These are phyloP conservation scores for Dalechampia spathulata DNA, from an alignment of 441 rosid species.

Conservation along the genomic window DNA sequence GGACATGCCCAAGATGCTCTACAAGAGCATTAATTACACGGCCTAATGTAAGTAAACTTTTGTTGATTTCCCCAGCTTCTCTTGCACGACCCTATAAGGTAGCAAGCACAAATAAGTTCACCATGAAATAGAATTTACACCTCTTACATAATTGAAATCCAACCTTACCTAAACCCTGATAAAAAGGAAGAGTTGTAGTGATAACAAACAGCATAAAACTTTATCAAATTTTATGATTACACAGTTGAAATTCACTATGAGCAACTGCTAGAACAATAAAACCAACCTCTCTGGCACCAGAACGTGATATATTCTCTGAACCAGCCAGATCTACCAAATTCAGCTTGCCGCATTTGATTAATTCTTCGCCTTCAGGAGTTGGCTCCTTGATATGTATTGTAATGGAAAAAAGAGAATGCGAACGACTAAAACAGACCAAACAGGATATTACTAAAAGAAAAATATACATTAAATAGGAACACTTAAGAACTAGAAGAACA, in stretches of 20 bases:
- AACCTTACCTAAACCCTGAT: too few species aligned
- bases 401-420: slow-evolving; percentile 91
- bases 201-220: too few species aligned
- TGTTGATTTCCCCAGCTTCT: slow-evolving; percentile 99
- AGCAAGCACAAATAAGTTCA: slow-evolving; percentile 6
- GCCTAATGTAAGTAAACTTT: slow-evolving; percentile 93
- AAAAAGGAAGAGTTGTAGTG: too few species aligned
- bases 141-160: background rate
- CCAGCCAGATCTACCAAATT: slow-evolving; percentile 98
- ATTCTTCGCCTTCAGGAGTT: slow-evolving; percentile 97
- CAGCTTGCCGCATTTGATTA: slow-evolving; percentile 92
- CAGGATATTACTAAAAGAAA: slow-evolving; percentile 8
- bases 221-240: too few species aligned
- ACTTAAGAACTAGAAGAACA: slow-evolving; percentile 11
- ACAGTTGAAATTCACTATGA: too few species aligned
- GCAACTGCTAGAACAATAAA: background rate
- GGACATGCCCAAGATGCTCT: slow-evolving; percentile 95
- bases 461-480: slow-evolving; percentile 1
- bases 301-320: slow-evolving; percentile 96
- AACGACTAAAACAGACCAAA: slow-evolving; percentile 68
- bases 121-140: background rate
- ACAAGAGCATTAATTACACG: slow-evolving; percentile 97
- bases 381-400: slow-evolving; percentile 95
- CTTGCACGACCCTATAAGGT: slow-evolving; percentile 79
- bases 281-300: slow-evolving; percentile 96